Evolutionary conservation across 75 land plant genomes (phyloP), one percentile per base, ranked within the genome.

Genomic region (Pseudotsuga menziesii): DNA sequence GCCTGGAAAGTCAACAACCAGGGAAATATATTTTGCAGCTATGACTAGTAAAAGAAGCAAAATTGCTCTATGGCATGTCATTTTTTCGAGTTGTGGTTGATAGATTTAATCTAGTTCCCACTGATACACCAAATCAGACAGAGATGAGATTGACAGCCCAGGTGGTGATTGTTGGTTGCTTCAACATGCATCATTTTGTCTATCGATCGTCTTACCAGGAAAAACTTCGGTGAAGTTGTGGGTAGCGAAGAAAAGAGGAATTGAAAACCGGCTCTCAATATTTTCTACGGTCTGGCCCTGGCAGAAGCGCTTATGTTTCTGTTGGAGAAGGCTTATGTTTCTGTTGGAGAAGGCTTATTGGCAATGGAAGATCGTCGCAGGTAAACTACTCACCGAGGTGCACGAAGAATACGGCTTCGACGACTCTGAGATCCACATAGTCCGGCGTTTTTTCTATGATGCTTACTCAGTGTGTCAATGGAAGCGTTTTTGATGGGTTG

Each of bases 401-500:
- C 87, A 77, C 64, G 59, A 81, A 4, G 81, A 85, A 27, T 89
- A 89, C 56, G 79, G 80, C 12, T 75, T 94, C 55, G 81, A 81
- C 17, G 35, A 11, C 0, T 20, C 25, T 17, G 80, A 80, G 72
- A 5, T 88, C 57, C 79, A 80, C 59, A 75, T 84, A 4, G 79
- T 88, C 32, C 76, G 71, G 23, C 81, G 89, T 26, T 95, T 95
- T 81, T 94, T 94, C 84, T 95, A 95, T 58, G 89, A 96, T 67
- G 91, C 93, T 3, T 96, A 91, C 89, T 2, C 87, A 57, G 73
- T 90, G 94, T 72, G 67, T 96, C 14, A 79, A 81, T 41, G 93
- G 89, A 15, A 96, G 97, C 85, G 78, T 96, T 36, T 96, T 93
- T 58, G 89, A 94, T 73, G 94, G 97, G 0, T 35, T 93, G 78